Conservation (phyloP, 768 basidiomycete genomes). For the Termitomyces sp. region DNA sequence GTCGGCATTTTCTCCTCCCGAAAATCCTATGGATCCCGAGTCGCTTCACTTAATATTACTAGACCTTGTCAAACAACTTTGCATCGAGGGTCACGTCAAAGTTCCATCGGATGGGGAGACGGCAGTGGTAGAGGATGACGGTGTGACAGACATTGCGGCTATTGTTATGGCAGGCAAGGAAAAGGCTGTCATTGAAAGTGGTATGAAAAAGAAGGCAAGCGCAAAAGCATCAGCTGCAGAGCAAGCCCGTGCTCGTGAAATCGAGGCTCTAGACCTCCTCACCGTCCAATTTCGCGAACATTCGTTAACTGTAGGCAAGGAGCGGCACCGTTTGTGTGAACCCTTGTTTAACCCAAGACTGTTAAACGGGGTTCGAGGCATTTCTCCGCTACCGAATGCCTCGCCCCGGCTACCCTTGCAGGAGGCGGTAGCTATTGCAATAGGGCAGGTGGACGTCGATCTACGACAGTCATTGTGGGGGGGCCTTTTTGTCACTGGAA, state of each 20-base stretch:
- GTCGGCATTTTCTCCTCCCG: conserved; percentile 49
- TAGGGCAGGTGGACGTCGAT: conserved; percentile 56
- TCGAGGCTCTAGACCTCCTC: conserved; percentile 80
- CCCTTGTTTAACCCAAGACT: conserved; percentile 76
- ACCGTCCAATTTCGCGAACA: conserved; percentile 67
- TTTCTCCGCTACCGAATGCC: conserved; percentile 16
- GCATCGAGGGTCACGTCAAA: conserved; percentile 60
- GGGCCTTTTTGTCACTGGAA: conserved; percentile 77
- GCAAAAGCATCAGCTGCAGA: conserved; percentile 74
- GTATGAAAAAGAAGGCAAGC: conserved; percentile 70
- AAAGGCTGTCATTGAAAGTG: conserved; percentile 81
- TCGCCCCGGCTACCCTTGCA: conserved; percentile 46
- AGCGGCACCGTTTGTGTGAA: conserved; percentile 88
- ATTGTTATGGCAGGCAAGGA: conserved; percentile 89
- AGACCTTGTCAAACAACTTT: conserved; percentile 60
- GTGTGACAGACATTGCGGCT: conserved; percentile 85
- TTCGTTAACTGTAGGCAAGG: conserved; percentile 75
- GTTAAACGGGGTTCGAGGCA: conserved; percentile 32
- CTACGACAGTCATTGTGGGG: conserved; percentile 71
- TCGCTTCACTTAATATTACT: conserved; percentile 45
- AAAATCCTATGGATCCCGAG: conserved; percentile 39
- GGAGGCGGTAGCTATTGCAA: conserved; percentile 59
- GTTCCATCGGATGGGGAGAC: conserved; percentile 74
- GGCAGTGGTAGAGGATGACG: conserved; percentile 68
- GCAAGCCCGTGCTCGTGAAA: conserved; percentile 74